Conservation (phyloP, 2,329 filamentous ascomycete species). For the Ophiosphaerella narmari region DNA sequence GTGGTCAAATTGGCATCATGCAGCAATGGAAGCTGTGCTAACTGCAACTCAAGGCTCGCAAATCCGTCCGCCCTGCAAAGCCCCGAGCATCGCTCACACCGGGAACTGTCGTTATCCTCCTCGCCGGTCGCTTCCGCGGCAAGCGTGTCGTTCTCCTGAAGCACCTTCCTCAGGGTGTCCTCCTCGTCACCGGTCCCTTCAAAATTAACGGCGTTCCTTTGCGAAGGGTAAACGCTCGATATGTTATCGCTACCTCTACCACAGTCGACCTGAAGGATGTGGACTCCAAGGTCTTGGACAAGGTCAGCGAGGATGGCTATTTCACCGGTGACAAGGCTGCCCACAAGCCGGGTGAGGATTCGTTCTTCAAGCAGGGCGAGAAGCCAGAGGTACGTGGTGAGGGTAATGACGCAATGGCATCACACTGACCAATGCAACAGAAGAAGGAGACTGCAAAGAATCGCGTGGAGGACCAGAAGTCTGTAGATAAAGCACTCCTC, state of each 20-base stretch:
- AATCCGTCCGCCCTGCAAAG: constrained; percentile 85
- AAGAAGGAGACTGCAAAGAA: constrained; percentile 95
- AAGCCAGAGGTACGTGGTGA: constrained; percentile 80
- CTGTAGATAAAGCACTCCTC: constrained; percentile 94
- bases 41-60: constrained; percentile 74
- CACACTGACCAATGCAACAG: constrained; percentile 54
- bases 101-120: constrained; percentile 96
- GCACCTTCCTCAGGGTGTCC: constrained; percentile 94
- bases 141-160: constrained; percentile 99
- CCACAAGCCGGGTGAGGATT: constrained; percentile 96
- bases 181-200: constrained; percentile 99
- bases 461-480: constrained; percentile 97
- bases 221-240: constrained; percentile 88
- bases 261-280: constrained; percentile 84
- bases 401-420: neutral
- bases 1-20: neutral
- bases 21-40: constrained; percentile 27
- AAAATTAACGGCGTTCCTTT: constrained; percentile 99
- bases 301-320: constrained; percentile 83
- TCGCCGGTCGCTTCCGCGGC: constrained; percentile 98
- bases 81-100: constrained; percentile 88
- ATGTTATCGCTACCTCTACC: constrained; percentile 88
- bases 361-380: constrained; percentile 99
- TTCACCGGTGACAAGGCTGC: constrained; percentile 94
- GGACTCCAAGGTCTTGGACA: constrained; percentile 72